Base-by-base conservation (phyloP, 2,329 filamentous ascomycete genomes). In the Aspergillus aculeatinus region DNA sequence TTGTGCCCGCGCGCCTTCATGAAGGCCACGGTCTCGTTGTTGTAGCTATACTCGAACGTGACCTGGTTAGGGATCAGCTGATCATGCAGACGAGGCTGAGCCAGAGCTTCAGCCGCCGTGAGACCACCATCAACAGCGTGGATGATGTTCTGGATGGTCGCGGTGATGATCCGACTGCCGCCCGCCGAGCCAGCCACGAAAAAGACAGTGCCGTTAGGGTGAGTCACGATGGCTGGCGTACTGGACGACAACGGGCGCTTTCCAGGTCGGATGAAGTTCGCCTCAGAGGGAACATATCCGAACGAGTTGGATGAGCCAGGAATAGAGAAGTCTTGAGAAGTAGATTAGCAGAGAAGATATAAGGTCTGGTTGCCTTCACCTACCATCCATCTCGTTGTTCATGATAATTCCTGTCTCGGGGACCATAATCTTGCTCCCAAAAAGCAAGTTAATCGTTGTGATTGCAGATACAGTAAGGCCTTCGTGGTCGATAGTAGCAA, bases 221-320 rank as follows among this genome's bases (percentile, higher is more conserved):
- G 79, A 68, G 93, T 90, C 64, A 88, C 85, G 55, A 96, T 93
- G 58, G 91, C 81, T 4, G 93, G 92, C 0, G 89, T 87, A 67
- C 95, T 92, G 63, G 89, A 93, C 1, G 89, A 93, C 4, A 97
- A 80, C 0, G 93, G 92, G 0, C 94, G 86, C 76, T 97, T 97
- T 51, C 86, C 83, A 0, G 91, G 87, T 5, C 87, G 84, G 73
- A 97, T 87, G 73, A 87, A 97, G 81, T 98, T 97, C 49, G 88
- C 84, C 4, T 87, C 85, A 0, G 86, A 88, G 1, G 94, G 92
- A 49, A 88, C 84, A 77, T 92, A 96, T 55, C 92, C 92, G 72
- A 97, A 98, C 27, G 88, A 86, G 73, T 96, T 96, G 60, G 82
- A 83, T 1, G 83, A 79, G 56, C 86, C 86, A 0, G 94, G 93